phyloP scores from a whole-genome alignment of 495 filamentous ascomycete species.

The Talaromyces adpressus region DNA sequence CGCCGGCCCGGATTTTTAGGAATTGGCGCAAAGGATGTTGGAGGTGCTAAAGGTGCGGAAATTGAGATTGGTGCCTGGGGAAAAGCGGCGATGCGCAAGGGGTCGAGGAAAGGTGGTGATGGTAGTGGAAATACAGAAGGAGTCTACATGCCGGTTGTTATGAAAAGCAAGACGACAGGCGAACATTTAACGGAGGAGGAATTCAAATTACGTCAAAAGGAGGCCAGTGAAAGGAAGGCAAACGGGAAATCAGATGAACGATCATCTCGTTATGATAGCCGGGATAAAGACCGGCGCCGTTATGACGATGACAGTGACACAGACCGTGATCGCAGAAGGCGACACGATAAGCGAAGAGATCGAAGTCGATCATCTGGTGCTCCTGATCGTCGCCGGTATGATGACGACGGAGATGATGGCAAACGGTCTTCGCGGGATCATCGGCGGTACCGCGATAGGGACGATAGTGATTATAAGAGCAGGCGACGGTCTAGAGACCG shows the following conservation, averaged over 20 bases:
- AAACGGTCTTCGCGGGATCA: neutral
- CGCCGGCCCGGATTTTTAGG: slow-evolving; percentile 75
- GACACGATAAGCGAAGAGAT: slow-evolving; percentile 15
- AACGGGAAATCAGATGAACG: slow-evolving; percentile 21
- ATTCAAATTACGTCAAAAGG: slow-evolving; percentile 42
- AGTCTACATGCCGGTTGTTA: slow-evolving; percentile 58
- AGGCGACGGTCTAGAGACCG: neutral
- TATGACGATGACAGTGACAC: slow-evolving; percentile 12
- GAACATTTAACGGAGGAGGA: slow-evolving; percentile 60
- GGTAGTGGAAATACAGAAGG: slow-evolving; percentile 36
- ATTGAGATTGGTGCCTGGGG: slow-evolving; percentile 73
- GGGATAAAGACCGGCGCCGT: slow-evolving; percentile 29
- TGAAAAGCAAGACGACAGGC: slow-evolving; percentile 61
- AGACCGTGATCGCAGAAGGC: slow-evolving; percentile 12
- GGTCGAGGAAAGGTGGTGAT: slow-evolving; percentile 39
- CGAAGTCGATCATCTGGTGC: slow-evolving; percentile 17
- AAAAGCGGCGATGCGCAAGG: slow-evolving; percentile 54
- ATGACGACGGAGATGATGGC: slow-evolving; percentile 9
- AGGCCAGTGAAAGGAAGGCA: slow-evolving; percentile 26
- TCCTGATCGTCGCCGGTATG: slow-evolving; percentile 7
- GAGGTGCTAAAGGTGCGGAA: slow-evolving; percentile 57
- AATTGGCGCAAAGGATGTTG: slow-evolving; percentile 64
- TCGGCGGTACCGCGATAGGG: slow-evolving; percentile 4
- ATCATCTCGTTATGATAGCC: slow-evolving; percentile 33
- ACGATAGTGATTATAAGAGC: slow-evolving; percentile 6